A percentile compares a stretch with the other conserved stretches of the same genome.
These are phyloP conservation scores for Plasmodium billcollinsi DNA, from an alignment of 169 alveolate species.

Conservation along the genomic window DNA sequence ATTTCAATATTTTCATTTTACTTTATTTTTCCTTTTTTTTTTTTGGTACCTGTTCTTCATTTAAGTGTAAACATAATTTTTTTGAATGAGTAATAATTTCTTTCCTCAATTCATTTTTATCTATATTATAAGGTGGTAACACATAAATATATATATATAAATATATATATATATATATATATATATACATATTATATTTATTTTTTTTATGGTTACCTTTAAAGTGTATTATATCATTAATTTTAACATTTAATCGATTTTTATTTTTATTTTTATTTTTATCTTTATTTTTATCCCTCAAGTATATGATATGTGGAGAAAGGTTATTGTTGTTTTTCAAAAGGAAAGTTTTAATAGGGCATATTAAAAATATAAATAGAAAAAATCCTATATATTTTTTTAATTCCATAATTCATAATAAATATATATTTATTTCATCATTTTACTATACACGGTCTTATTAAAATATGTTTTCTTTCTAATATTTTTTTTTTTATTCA, in stretches of 20 bases:
- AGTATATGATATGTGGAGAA: slow-evolving; percentile 4
- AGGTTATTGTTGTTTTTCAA: slow-evolving; percentile 18
- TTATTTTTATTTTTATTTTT: slow-evolving; percentile 2
- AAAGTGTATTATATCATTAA: slow-evolving; percentile 54
- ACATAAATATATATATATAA: not conserved
- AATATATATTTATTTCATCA: not conserved
- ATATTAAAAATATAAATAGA: slow-evolving; percentile 25
- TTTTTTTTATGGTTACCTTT: slow-evolving; percentile 33
- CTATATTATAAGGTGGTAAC: slow-evolving; percentile 23
- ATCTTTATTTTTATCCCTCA: not conserved
- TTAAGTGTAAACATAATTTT: slow-evolving; percentile 33
- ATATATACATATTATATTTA: slow-evolving; percentile 4
- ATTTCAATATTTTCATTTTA: not conserved
- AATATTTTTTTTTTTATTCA: no score
- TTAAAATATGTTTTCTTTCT: no score
- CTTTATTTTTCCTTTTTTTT: not conserved
- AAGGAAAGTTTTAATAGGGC: slow-evolving; percentile 26
- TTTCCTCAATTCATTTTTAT: slow-evolving; percentile 43
- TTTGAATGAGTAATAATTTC: slow-evolving; percentile 46
- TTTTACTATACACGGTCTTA: no score
- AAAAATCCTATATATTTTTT: slow-evolving; percentile 1
- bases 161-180: not conserved
- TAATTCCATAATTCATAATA: slow-evolving; percentile 42
- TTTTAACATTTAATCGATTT: slow-evolving; percentile 24
- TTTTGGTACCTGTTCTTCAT: slow-evolving; percentile 46